Base-by-base conservation (phyloP, 768 basidiomycete genomes). In the Dacryopinax spathularia region DNA sequence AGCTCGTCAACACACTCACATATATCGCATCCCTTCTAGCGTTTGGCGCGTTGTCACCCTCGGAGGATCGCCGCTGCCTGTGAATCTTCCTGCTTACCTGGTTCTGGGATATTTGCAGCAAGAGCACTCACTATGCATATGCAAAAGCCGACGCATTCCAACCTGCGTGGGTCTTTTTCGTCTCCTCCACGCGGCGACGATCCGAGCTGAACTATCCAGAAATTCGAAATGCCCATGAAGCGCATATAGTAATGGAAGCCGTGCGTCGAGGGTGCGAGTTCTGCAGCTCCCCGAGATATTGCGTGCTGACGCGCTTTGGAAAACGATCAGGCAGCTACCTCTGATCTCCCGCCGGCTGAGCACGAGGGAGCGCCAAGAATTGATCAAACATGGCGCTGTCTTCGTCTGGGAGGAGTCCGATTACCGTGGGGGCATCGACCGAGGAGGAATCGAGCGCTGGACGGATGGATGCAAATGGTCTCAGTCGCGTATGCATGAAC, bases 361-460 rank as follows among this genome's bases (percentile, higher is more conserved):
- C 13, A 77, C 83, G 2, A 82, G 75, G 64, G 88, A 90, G 70
- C 77, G 88, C 43, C 48, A 27, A 13, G 87, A 87, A 34, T 82
- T 84, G 39, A 76, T 90, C 3, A 71, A 71, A 36, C 86, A 87
- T 60, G 88, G 88, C 1, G 86, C 89, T 65, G 81, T 90, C 39
- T 90, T 88, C 68, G 88, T 90, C 36, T 90, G 88, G 88, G 88
- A 90, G 68, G 88, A 90, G 72, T 86, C 87, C 2, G 87, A 86
- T 67, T 78, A 81, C 61, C 88, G 88, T 60, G 85, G 85, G 60
- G 84, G 82, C 6, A 43, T 60, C 39, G 60, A 27, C n/a, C 62
- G 27, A 9, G 34, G 20, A 1, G 63, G 62, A 31, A 75, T 88
- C 35, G 76, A 89, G 64, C 80, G 88, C 27, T 89, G 88, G 88